A percentile compares a stretch with the other conserved stretches of the same genome.
Conservation (phyloP, 805 yeast species). For the Barnettozyma wickerhamii region DNA sequence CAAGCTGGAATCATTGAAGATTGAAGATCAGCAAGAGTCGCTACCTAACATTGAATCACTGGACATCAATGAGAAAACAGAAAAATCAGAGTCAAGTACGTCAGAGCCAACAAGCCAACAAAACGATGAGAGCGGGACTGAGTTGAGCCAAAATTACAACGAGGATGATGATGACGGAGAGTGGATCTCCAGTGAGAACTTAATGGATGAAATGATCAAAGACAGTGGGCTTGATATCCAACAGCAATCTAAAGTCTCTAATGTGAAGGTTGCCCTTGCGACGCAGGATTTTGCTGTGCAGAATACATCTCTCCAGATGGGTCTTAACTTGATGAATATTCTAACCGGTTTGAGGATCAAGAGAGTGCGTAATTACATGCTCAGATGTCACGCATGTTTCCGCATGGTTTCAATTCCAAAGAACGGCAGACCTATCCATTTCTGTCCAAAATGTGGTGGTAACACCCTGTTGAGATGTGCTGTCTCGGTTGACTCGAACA, state of each 20-base stretch:
- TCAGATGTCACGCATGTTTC: conserved; percentile 97
- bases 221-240: conserved; percentile 62
- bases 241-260: conserved; percentile 26
- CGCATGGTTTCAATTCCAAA: conserved; percentile 72
- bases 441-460: conserved; percentile 96
- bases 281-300: conserved; percentile 98
- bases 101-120: background rate
- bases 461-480: conserved; percentile 86
- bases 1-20: conserved; percentile 11
- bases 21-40: conserved; percentile 10
- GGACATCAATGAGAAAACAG: conserved; percentile 5
- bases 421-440: conserved; percentile 73
- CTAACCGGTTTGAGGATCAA: conserved; percentile 81
- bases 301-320: conserved; percentile 89
- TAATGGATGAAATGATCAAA: conserved; percentile 62
- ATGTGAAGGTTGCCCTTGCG: conserved; percentile 77
- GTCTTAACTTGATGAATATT: conserved; percentile 79
- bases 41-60: conserved; percentile 1
- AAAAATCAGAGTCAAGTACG: too few species aligned
- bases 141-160: conserved; percentile 32
- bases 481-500: conserved; percentile 70
- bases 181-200: conserved; percentile 91
- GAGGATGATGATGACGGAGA: conserved; percentile 76
- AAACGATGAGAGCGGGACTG: conserved; percentile 1
- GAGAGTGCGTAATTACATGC: conserved; percentile 86